Conservation (phyloP, 139 green algal genomes). For the Dunaliella primolecta region DNA sequence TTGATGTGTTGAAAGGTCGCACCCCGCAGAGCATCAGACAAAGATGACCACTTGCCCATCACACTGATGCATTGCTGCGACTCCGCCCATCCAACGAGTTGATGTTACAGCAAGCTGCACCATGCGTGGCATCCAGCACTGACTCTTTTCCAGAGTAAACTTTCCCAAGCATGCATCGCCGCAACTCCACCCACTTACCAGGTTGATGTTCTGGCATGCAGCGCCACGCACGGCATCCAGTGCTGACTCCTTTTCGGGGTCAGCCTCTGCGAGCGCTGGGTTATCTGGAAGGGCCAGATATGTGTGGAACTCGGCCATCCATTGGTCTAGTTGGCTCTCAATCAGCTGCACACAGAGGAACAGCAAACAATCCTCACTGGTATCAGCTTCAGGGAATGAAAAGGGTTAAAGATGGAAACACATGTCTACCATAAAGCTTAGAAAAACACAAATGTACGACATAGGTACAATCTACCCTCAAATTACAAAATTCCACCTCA, state of each 20-base stretch:
- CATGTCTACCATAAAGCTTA: not conserved
- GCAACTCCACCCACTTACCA: conserved; percentile 6
- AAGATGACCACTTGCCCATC: too few species aligned
- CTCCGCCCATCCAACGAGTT: conserved; percentile 20
- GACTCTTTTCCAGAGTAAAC: conserved; percentile 71
- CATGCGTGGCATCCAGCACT: conserved; percentile 54
- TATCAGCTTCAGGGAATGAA: too few species aligned
- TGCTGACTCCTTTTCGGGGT: conserved; percentile 65
- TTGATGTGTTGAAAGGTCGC: too few species aligned
- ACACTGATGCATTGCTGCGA: too few species aligned
- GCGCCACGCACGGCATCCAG: conserved; percentile 52
- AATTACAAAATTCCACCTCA: too few species aligned
- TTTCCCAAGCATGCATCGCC: too few species aligned
- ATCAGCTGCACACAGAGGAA: conserved; percentile 75
- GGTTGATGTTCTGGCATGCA: conserved; percentile 35
- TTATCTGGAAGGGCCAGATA: conserved; percentile 66
- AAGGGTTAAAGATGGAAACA: not conserved
- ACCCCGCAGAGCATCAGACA: too few species aligned
- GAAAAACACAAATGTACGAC: too few species aligned
- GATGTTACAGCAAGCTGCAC: conserved; percentile 27
- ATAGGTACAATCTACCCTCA: too few species aligned
- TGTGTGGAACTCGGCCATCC: conserved; percentile 86
- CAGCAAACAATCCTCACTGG: too few species aligned
- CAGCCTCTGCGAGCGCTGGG: conserved; percentile 49
- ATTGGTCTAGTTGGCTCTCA: conserved; percentile 83